A percentile compares a stretch with the other conserved stretches of the same genome.
Conservation (phyloP, 768 basidiomycete genomes). For the Boletales sp. region DNA sequence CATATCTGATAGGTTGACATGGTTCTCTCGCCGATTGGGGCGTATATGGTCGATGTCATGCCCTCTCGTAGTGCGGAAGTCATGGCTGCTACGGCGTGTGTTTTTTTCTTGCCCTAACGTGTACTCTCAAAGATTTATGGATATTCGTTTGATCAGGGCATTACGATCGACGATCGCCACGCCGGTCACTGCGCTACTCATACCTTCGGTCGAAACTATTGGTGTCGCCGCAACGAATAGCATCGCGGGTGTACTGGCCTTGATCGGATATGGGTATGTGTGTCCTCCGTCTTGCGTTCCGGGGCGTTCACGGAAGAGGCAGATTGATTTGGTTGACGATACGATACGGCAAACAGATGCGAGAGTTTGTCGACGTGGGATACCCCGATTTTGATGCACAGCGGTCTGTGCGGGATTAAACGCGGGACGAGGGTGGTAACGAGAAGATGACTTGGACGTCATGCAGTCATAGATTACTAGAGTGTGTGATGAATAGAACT, state of each 20-base stretch:
- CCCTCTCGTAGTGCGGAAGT: conserved; percentile 60
- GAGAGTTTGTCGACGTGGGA: conserved; percentile 54
- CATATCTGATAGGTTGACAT: conserved; percentile 46
- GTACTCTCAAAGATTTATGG: no score
- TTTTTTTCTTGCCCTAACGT: neutral
- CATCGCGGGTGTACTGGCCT: conserved; percentile 42
- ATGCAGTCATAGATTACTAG: no score
- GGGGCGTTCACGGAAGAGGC: conserved; percentile 3
- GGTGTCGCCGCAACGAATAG: conserved; percentile 51
- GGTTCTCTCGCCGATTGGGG: conserved; percentile 49
- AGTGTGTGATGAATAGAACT: no score
- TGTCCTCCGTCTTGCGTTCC: neutral
- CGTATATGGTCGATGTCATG: conserved; percentile 60
- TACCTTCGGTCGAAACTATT: conserved; percentile 46
- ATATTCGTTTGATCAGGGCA: no score
- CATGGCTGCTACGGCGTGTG: conserved; percentile 55
- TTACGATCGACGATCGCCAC: neutral
- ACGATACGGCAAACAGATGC: conserved; percentile 52
- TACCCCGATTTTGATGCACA: conserved; percentile 35
- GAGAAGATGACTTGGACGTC: no score
- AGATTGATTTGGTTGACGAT: conserved; percentile 55
- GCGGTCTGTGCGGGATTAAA: neutral
- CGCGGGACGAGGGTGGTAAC: no score
- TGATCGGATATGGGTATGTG: conserved; percentile 53
- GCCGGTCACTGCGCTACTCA: conserved; percentile 11